phyloP scores from a whole-genome alignment of 2,329 filamentous ascomycete species.

The Plenodomus biglobosus region DNA sequence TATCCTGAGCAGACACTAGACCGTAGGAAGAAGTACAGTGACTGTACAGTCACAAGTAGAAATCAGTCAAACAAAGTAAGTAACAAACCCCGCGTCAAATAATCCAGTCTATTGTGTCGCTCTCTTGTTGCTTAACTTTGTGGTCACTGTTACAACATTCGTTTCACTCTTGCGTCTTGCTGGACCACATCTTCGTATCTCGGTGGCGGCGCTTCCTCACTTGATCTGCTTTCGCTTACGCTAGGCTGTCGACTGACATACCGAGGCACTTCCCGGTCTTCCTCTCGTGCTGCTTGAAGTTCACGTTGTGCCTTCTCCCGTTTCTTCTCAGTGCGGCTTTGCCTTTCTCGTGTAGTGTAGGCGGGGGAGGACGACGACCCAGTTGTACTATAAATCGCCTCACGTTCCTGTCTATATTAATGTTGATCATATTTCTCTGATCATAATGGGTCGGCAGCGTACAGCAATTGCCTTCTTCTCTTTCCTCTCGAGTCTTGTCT shows the following conservation, averaged over 20 bases:
- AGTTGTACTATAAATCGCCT: conserved; percentile 9
- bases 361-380: conserved; percentile 11
- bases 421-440: no score
- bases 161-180: background rate
- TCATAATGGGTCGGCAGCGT: background rate
- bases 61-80: no score
- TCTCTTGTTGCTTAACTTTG: background rate
- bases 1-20: background rate
- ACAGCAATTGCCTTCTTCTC: conserved; percentile 27
- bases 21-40: no score
- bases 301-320: conserved; percentile 11
- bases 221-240: conserved; percentile 12
- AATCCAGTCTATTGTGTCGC: background rate
- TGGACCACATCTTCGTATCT: conserved; percentile 15
- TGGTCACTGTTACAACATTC: background rate
- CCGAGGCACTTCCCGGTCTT: conserved; percentile 4
- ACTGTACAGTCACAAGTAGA: no score
- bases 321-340: conserved; percentile 10
- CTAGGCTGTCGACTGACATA: conserved; percentile 13
- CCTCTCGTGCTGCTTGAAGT: conserved; percentile 9
- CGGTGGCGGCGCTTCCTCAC: conserved; percentile 15
- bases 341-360: conserved; percentile 5
- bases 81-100: no score
- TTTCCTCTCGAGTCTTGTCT: conserved; percentile 25
- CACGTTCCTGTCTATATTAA: conserved; percentile 13